Conservation (phyloP, 768 basidiomycete species). For the Russula sp. region DNA sequence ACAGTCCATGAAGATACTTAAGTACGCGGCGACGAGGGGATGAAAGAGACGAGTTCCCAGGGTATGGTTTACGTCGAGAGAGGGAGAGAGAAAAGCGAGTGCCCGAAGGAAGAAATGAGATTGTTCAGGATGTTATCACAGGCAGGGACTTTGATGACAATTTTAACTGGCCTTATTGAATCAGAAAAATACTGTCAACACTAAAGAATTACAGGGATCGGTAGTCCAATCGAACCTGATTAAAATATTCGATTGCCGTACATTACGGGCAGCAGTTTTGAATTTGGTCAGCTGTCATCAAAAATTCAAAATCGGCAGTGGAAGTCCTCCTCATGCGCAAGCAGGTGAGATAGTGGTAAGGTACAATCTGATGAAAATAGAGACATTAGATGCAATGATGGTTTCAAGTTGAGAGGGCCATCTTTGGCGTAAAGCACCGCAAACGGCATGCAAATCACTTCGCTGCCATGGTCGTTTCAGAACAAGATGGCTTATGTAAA, state of each 20-base stretch:
- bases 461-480: too few relatives aligned
- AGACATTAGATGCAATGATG: neutral
- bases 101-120: neutral
- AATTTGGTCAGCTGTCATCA: too few relatives aligned
- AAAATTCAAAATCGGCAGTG: too few relatives aligned
- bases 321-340: too few relatives aligned
- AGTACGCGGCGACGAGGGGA: neutral
- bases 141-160: slow-evolving; percentile 13
- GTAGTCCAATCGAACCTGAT: neutral
- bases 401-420: too few relatives aligned
- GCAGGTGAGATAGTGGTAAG: neutral
- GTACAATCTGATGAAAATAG: neutral
- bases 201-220: too few relatives aligned
- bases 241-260: neutral
- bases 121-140: slow-evolving; percentile 2
- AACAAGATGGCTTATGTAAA: too few relatives aligned
- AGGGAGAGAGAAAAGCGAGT: too few relatives aligned
- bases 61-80: neutral
- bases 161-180: neutral
- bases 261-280: too few relatives aligned
- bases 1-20: slow-evolving; percentile 7
- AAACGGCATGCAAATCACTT: too few relatives aligned
- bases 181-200: neutral
- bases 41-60: neutral
- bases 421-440: too few relatives aligned